phyloP scores from a whole-genome alignment of 495 filamentous ascomycete species.

The Neurospora tetraspora region DNA sequence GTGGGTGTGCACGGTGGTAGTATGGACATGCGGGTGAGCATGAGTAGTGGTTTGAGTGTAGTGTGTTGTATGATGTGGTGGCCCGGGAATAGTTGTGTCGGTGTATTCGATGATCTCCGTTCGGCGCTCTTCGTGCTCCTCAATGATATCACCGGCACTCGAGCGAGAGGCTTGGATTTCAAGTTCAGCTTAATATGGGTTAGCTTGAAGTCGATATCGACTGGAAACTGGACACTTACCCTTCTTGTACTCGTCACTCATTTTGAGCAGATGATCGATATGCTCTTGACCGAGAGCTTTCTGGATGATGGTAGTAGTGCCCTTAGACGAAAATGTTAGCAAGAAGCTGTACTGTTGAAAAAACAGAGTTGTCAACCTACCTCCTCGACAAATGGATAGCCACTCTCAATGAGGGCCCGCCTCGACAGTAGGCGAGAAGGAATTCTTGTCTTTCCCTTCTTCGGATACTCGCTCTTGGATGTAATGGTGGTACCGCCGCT shows the following conservation, averaged over 20 bases:
- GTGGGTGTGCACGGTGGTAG: conserved; percentile 17
- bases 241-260: conserved; percentile 63
- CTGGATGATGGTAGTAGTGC: conserved; percentile 64
- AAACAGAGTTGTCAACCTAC: conserved; percentile 30
- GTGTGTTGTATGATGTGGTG: conserved; percentile 5
- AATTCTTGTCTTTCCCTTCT: conserved; percentile 81
- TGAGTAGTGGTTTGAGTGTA: not conserved
- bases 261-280: conserved; percentile 76
- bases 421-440: conserved; percentile 66
- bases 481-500: conserved; percentile 33
- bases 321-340: conserved; percentile 40
- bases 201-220: not conserved
- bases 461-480: conserved; percentile 52
- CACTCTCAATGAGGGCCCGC: conserved; percentile 68
- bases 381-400: conserved; percentile 82
- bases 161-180: conserved; percentile 30
- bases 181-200: conserved; percentile 22
- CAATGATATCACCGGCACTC: conserved; percentile 23
- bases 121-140: conserved; percentile 23
- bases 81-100: not conserved
- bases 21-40: not conserved
- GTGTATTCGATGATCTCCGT: conserved; percentile 19
- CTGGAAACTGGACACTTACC: conserved; percentile 19
- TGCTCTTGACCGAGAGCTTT: conserved; percentile 78
- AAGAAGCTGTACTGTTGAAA: not conserved